These are phyloP conservation scores for Panicum hallii DNA, from an alignment of 202 grass and related monocot species.

Conservation along the genomic window DNA sequence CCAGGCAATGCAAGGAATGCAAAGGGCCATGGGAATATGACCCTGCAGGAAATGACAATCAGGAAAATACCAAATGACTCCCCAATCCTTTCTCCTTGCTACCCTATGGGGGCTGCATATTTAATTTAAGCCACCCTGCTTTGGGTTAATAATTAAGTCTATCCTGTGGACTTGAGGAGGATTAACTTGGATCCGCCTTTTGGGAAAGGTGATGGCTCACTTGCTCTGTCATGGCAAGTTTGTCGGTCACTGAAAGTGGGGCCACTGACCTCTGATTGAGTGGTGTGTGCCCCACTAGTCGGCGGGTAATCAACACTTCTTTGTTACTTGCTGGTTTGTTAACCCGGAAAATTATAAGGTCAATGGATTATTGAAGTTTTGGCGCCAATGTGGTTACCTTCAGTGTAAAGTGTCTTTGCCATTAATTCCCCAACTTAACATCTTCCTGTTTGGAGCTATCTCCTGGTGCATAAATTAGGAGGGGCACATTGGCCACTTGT, in stretches of 20 bases:
- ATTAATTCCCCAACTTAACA: constrained; percentile 59
- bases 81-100: constrained; percentile 55
- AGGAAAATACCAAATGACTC: constrained; percentile 60
- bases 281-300: background rate
- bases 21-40: constrained; percentile 55
- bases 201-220: constrained; percentile 38
- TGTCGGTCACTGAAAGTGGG: constrained; percentile 18
- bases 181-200: constrained; percentile 59
- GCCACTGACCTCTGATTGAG: background rate
- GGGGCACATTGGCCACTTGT: constrained; percentile 55
- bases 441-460: constrained; percentile 60
- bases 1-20: constrained; percentile 35
- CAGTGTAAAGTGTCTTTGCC: constrained; percentile 55
- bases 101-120: constrained; percentile 54
- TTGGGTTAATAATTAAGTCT: constrained; percentile 65
- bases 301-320: background rate
- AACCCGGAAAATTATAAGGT: constrained; percentile 33
- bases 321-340: background rate
- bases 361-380: constrained; percentile 51
- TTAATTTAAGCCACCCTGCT: constrained; percentile 60
- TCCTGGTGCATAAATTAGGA: constrained; percentile 53
- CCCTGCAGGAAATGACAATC: constrained; percentile 58
- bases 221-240: background rate
- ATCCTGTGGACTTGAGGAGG: constrained; percentile 64
- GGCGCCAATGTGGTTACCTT: constrained; percentile 45